phyloP scores from a whole-genome alignment of 257 asterid genomes.

The Penstemon davidsonii region DNA sequence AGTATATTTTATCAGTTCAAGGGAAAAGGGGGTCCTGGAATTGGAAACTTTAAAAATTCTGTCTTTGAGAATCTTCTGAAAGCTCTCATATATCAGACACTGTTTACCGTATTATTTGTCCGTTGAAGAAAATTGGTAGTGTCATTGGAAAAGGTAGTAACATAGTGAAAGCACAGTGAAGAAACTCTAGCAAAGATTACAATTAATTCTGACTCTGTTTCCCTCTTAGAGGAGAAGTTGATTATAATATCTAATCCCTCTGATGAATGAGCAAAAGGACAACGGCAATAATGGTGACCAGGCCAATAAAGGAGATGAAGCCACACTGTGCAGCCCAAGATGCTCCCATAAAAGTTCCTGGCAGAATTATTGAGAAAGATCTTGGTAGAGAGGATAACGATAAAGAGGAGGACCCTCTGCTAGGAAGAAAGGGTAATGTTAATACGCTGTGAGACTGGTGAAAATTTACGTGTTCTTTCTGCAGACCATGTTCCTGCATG shows the following conservation, averaged over 20 bases:
- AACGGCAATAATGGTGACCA: conserved; percentile 30
- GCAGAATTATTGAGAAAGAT: conserved; percentile 70
- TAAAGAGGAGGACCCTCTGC: conserved; percentile 45
- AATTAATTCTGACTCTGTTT: conserved; percentile 56
- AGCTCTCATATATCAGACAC: conserved; percentile 50
- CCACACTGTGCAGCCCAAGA: conserved; percentile 73
- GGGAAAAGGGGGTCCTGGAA: conserved; percentile 51
- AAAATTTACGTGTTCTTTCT: conserved; percentile 74
- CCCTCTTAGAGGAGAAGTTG: conserved; percentile 77
- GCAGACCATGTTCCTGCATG: conserved; percentile 65
- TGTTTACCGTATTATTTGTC: conserved; percentile 63
- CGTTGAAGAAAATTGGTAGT: conserved; percentile 69
- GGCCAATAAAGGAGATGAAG: conserved; percentile 28
- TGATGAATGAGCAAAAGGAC: conserved; percentile 42
- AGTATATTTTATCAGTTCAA: conserved; percentile 39
- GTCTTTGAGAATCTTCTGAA: conserved; percentile 41
- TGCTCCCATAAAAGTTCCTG: conserved; percentile 78
- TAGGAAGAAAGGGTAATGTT: conserved; percentile 83
- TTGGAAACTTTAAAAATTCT: conserved; percentile 47
- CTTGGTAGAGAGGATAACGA: conserved; percentile 39
- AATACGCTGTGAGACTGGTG: conserved; percentile 79
- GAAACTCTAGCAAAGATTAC: conserved; percentile 82
- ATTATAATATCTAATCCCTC: conserved; percentile 64
- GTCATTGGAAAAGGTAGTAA: conserved; percentile 85
- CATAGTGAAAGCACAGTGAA: conserved; percentile 72